Percentiles rank a stretch among this genome's conserved stretches.
Evolutionary conservation across 2,329 filamentous ascomycete species (phyloP).

Genomic region (Cladosporium sp.): DNA sequence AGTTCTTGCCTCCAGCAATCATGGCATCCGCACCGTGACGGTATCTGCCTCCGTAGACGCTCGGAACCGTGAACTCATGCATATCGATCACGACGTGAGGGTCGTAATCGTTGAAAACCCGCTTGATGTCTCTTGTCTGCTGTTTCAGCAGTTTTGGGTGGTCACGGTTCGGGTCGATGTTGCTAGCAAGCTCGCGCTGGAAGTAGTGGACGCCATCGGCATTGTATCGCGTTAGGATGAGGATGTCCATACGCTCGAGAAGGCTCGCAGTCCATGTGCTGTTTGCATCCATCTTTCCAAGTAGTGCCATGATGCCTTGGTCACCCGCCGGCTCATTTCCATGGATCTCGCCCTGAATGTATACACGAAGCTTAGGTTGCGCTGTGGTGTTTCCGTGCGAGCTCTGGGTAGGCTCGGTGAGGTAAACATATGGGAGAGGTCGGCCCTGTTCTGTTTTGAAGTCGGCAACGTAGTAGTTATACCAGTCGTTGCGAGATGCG

Average conservation of each 20-base stretch:
- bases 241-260: constrained; percentile 35
- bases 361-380: constrained; percentile 36
- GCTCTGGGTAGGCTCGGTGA: constrained; percentile 17
- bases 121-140: constrained; percentile 36
- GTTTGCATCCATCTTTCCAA: constrained; percentile 39
- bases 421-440: constrained; percentile 21
- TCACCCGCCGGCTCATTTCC: constrained; percentile 43
- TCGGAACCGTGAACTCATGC: constrained; percentile 37
- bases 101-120: constrained; percentile 31
- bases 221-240: constrained; percentile 24
- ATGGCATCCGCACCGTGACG: constrained; percentile 35
- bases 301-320: constrained; percentile 38
- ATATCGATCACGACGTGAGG: constrained; percentile 38
- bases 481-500: constrained; percentile 24
- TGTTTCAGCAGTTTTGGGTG: constrained; percentile 34
- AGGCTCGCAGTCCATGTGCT: constrained; percentile 36
- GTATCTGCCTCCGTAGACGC: constrained; percentile 30
- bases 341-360: constrained; percentile 41
- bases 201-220: constrained; percentile 27
- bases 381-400: constrained; percentile 1
- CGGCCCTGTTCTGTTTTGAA: constrained; percentile 25
- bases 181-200: constrained; percentile 27
- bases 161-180: constrained; percentile 27
- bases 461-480: constrained; percentile 22
- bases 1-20: constrained; percentile 30